A percentile compares a stretch with the other conserved stretches of the same genome.
phyloP scores from a whole-genome alignment of 345 rosid genomes.

The Erysimum cheiranthoides region DNA sequence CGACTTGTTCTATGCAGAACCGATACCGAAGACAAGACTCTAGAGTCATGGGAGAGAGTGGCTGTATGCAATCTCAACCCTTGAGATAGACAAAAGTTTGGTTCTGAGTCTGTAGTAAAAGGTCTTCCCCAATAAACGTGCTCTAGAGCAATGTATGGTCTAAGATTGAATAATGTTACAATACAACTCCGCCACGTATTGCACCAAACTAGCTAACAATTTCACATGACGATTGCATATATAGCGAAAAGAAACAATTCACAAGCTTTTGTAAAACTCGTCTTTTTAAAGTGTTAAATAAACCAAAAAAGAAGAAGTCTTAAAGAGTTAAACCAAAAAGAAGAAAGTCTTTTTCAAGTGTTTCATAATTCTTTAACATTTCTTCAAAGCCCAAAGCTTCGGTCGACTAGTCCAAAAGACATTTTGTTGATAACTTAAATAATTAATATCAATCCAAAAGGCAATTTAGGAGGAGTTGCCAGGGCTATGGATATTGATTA shows the following conservation, averaged over 20 bases:
- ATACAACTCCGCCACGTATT: background rate
- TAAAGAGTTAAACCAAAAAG: background rate
- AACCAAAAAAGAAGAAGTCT: too few species aligned
- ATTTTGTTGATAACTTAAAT: background rate
- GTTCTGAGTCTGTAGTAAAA: background rate
- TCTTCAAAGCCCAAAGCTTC: conserved; percentile 1
- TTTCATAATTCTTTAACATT: background rate
- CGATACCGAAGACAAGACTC: conserved; percentile 62
- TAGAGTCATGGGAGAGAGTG: conserved; percentile 79
- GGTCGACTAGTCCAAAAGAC: conserved; percentile 1
- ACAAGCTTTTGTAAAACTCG: background rate
- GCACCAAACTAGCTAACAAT: background rate
- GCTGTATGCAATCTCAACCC: conserved; percentile 59
- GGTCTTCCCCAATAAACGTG: background rate
- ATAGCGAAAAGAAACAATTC: background rate
- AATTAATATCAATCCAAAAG: background rate
- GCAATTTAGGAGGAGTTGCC: background rate
- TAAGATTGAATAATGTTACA: background rate
- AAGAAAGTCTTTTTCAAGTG: background rate
- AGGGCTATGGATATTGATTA: background rate
- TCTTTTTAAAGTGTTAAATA: background rate
- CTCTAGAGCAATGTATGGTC: background rate
- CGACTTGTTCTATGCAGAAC: conserved; percentile 71
- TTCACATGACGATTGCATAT: background rate
- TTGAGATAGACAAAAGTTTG: conserved; percentile 30